Conservation (phyloP, 306 rosid genomes). For the Acacia acuminata region DNA sequence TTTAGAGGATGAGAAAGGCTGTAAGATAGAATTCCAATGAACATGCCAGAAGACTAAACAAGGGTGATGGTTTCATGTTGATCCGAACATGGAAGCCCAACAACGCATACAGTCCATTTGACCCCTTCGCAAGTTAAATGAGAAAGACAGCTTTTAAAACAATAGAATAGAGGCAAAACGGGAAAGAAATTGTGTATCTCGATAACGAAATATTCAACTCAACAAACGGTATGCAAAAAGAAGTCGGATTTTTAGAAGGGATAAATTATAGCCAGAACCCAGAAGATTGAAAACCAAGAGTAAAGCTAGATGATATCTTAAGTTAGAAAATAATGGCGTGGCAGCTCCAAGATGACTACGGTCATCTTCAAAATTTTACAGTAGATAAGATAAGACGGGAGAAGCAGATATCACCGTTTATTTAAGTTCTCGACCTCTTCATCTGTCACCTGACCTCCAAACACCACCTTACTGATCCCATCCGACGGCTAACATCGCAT, state of each 20-base stretch:
- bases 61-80: not conserved
- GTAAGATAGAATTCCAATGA: constrained; percentile 1
- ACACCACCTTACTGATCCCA: constrained; percentile 97
- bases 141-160: not conserved
- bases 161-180: not conserved
- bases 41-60: not conserved
- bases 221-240: not conserved
- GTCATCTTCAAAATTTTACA: not conserved
- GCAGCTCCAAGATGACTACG: not conserved
- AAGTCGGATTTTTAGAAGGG: not conserved
- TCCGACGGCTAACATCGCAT: constrained; percentile 74
- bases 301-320: not conserved
- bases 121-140: constrained; percentile 1
- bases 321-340: not conserved
- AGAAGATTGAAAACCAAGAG: not conserved
- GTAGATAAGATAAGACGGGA: not conserved
- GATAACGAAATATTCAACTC: not conserved
- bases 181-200: not conserved
- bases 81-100: not conserved
- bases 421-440: constrained; percentile 91
- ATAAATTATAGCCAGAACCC: not conserved
- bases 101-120: not conserved
- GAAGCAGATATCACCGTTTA: constrained; percentile 92
- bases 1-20: not conserved
- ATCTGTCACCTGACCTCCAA: constrained; percentile 98